These are phyloP conservation scores for Paramecium caudatum DNA, from an alignment of 73 alveolate species.

Conservation along the genomic window DNA sequence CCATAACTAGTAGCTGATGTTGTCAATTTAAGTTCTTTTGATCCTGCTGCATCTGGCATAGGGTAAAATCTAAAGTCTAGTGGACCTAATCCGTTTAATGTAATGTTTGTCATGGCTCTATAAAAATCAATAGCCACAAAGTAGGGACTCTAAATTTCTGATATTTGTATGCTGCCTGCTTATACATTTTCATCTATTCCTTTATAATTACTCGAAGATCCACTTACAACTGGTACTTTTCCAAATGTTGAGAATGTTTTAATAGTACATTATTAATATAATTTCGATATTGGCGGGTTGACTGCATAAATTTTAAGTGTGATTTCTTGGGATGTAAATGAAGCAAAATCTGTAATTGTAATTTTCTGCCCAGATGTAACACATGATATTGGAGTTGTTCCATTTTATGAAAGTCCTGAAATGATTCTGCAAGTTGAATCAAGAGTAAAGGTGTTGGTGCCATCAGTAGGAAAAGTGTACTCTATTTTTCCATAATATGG, in stretches of 20 bases:
- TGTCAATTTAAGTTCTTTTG: slow-evolving; percentile 46
- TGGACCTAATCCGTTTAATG: slow-evolving; percentile 40
- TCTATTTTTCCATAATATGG: slow-evolving; percentile 64
- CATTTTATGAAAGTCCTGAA: slow-evolving; percentile 56
- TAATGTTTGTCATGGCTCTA: slow-evolving; percentile 35
- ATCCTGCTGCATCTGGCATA: no score
- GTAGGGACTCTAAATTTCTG: slow-evolving; percentile 53
- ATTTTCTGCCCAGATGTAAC: slow-evolving; percentile 35
- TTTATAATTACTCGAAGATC: not conserved
- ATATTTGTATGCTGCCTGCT: slow-evolving; percentile 66
- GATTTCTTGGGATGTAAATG: slow-evolving; percentile 53
- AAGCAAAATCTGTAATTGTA: slow-evolving; percentile 65
- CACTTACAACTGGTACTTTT: slow-evolving; percentile 7
- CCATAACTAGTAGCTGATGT: slow-evolving; percentile 44
- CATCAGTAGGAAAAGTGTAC: slow-evolving; percentile 11
- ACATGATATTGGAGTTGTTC: slow-evolving; percentile 48
- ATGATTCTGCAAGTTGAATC: slow-evolving; percentile 72
- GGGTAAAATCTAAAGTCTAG: slow-evolving; percentile 71
- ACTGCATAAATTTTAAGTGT: slow-evolving; percentile 65
- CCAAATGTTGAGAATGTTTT: slow-evolving; percentile 56
- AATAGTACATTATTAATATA: slow-evolving; percentile 18
- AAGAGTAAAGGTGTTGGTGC: slow-evolving; percentile 9
- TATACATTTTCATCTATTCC: slow-evolving; percentile 57
- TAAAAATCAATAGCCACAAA: slow-evolving; percentile 69
- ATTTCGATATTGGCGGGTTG: slow-evolving; percentile 60